Evolutionary conservation across 2,329 filamentous ascomycete genomes (phyloP), one percentile per base, ranked within the genome.

Genomic region (Hypocrella siamensis): DNA sequence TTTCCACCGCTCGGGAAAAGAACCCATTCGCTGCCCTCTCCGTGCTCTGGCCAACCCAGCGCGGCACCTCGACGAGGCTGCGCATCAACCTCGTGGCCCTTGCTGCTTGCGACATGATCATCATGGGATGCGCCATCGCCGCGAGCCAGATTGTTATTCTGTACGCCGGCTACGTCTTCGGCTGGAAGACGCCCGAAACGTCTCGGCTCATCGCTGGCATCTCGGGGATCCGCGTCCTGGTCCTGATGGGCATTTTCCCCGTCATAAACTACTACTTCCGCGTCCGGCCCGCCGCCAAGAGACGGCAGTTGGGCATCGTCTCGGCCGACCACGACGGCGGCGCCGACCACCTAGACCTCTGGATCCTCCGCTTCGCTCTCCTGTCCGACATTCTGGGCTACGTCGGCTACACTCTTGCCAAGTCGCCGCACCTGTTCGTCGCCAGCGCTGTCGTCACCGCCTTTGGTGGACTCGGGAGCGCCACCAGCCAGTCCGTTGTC

Each of bases 11-110:
- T 14, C 50, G 63, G 30, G 61, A 60, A 12, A 55, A 62, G 35
- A 90, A 90, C 46, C 67, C 90, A 0, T 59, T 94, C 26, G 71
- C 68, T 11, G 84, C 88, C 0, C 67, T 98, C 4, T 73, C 71
- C 40, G 75, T 92, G 19, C 67, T 96, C 3, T 78, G 70, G 48
- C 88, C 86, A 0, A 75, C 64, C 0, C 80, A 78, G 0, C 67
- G 66, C 1, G 70, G 73, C 3, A 74, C 48, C 59, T 67, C 45
- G 41, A 59, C 22, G 55, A 42, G 65, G 1, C 57, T 93, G 19
- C 75, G 85, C 12, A 65, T 76, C 33, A 98, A 98, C 47, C 60
- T 98, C n/a, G 50, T 93, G 3, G 57, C 88, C 0, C 65, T 98
- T 7, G 80, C 85, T 3, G 61, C 75, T 5, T 75, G 86, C 34